Percentiles rank a stretch among this genome's conserved stretches.
Evolutionary conservation across 352 stramenopile genomes (phyloP).

Genomic region (Phytopythium oedochilum): DNA sequence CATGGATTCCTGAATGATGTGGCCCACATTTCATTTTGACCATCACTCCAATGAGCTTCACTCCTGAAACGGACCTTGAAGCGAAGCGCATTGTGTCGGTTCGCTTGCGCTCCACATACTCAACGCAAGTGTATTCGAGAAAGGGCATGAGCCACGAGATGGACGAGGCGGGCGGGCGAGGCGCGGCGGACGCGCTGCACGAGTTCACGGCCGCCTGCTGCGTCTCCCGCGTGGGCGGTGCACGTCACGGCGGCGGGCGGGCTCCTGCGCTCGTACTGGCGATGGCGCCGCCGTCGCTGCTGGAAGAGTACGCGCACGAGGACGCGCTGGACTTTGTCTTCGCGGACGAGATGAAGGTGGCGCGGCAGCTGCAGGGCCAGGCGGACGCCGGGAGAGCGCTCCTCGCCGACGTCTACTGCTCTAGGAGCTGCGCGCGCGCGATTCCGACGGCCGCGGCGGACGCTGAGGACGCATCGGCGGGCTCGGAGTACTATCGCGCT

Average conservation of each 20-base stretch:
- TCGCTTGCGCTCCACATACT: neutral
- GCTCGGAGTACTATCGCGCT: constrained; percentile 36
- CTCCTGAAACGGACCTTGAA: no score
- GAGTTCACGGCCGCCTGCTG: constrained; percentile 22
- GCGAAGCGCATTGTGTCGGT: constrained; percentile 3
- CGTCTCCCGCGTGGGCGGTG: neutral
- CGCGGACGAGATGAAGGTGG: constrained; percentile 59
- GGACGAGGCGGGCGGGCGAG: constrained; percentile 4
- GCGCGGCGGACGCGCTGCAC: constrained; percentile 21
- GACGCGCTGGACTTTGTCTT: constrained; percentile 39
- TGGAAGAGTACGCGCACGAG: constrained; percentile 47
- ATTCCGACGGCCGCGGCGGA: constrained; percentile 30
- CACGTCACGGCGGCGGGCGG: constrained; percentile 8
- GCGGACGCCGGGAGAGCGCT: constrained; percentile 25
- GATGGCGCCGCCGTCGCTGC: constrained; percentile 15
- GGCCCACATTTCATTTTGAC: neutral
- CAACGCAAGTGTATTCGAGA: constrained; percentile 7
- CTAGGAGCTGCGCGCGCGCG: constrained; percentile 45
- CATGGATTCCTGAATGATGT: neutral
- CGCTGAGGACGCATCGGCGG: constrained; percentile 13
- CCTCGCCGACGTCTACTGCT: constrained; percentile 50
- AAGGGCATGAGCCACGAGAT: constrained; percentile 9
- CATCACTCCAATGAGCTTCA: neutral
- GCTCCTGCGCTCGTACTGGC: constrained; percentile 19
- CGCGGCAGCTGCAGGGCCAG: constrained; percentile 41